Conservation (phyloP, 169 alveolate genomes). For the Eimeria maxima region DNA sequence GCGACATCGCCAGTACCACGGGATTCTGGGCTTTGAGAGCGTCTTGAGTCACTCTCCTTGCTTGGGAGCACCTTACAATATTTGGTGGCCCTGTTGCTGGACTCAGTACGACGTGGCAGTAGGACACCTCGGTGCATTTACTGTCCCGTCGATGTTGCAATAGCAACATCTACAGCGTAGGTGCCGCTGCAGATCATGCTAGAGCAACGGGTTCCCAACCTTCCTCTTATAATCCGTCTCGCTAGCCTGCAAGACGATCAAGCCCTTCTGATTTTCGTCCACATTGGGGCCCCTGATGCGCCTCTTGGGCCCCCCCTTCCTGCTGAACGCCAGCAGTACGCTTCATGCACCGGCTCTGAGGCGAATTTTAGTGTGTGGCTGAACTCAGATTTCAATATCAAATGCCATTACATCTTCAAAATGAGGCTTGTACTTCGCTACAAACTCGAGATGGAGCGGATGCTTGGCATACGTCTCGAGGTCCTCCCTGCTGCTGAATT, state of each 20-base stretch:
- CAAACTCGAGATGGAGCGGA: constrained; percentile 59
- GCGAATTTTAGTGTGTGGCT: neutral
- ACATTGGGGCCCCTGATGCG: neutral
- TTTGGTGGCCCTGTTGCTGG: neutral
- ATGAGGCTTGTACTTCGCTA: constrained; percentile 50
- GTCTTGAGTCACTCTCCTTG: neutral
- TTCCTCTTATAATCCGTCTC: neutral
- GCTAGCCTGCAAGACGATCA: neutral
- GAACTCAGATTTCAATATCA: constrained; percentile 34
- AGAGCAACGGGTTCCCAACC: neutral
- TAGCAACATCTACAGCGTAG: too few species aligned
- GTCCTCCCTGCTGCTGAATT: constrained; percentile 52
- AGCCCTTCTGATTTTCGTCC: neutral
- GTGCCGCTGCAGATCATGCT: neutral
- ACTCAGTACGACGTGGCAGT: neutral
- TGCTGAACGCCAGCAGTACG: neutral
- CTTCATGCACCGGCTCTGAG: neutral
- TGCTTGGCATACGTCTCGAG: constrained; percentile 57
- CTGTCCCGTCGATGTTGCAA: neutral
- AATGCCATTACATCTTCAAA: constrained; percentile 82
- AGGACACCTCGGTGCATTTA: neutral
- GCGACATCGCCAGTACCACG: neutral
- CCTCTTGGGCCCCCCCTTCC: neutral
- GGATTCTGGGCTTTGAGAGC: neutral
- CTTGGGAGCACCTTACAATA: neutral